A percentile compares a stretch with the other conserved stretches of the same genome.
phyloP scores from a whole-genome alignment of 1,139 yeast species.

The Meyerozyma athensensis region DNA sequence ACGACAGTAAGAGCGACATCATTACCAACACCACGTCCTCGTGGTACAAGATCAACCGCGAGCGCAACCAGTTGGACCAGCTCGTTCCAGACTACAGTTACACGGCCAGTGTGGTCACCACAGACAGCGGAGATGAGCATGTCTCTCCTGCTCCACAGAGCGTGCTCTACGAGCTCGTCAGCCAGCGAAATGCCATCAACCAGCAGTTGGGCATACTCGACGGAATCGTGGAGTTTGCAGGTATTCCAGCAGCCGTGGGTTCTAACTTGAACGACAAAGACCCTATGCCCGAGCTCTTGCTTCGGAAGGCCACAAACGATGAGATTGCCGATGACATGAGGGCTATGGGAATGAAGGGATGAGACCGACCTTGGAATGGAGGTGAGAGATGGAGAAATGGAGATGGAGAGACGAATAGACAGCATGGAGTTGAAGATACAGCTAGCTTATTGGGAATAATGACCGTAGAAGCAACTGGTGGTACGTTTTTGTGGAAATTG shows the following conservation, averaged over 20 bases:
- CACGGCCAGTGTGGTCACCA: constrained; percentile 22
- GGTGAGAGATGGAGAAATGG: no score
- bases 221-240: constrained; percentile 54
- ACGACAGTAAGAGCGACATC: constrained; percentile 64
- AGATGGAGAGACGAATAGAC: no score
- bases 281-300: constrained; percentile 26
- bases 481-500: no score
- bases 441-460: no score
- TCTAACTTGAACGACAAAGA: constrained; percentile 21
- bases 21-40: constrained; percentile 72
- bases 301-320: constrained; percentile 53
- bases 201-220: constrained; percentile 54
- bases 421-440: no score
- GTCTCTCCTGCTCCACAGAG: no score
- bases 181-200: constrained; percentile 49
- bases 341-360: constrained; percentile 47
- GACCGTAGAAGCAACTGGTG: no score
- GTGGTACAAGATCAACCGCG: constrained; percentile 92
- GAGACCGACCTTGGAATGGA: no score
- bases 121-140: constrained; percentile 32
- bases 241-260: constrained; percentile 65
- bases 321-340: constrained; percentile 58
- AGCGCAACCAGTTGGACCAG: constrained; percentile 79
- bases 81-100: constrained; percentile 45
- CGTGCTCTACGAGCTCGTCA: constrained; percentile 42